Base-by-base conservation (phyloP, 2,329 filamentous ascomycete genomes). In the Mariannaea elegans region DNA sequence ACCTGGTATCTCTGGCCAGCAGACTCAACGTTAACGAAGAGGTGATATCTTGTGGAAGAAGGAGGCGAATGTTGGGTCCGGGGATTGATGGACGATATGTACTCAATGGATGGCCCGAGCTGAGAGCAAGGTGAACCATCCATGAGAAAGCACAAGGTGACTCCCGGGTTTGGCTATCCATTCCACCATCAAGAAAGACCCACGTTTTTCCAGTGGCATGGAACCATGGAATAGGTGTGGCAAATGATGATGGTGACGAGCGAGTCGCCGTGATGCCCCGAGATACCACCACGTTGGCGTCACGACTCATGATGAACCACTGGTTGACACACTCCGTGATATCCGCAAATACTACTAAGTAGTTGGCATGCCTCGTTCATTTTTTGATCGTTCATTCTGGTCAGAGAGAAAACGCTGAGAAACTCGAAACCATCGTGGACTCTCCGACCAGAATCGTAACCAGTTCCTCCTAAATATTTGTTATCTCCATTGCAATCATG, bases 401-500 rank as follows among this genome's bases (percentile, higher is more conserved):
- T 23, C 49, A 45, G 44, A 48, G 49, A 38, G 42, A 13, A 59
- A 29, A 27, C 49, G 21, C n/a, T 12, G 24, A 24, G 38, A 39
- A 46, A 34, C 54, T 59, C 44, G 32, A 34, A 19, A 51, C 48
- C 34, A 44, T 45, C 14, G 46, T 47, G 50, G 19, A 45, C 46
- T 51, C 53, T 48, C 29, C 34, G 29, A 38, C 29, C 49, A 10
- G 38, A 44, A 54, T 51, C 41, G 16, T 32, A 18, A 47, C 24
- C 16, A 21, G 44, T 38, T 48, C 29, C n/a, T 46, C 27, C 42
- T 14, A 24, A 59, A 59, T 46, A 34, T 18, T 32, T 36, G 19
- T 52, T 44, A 34, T 32, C 51, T 55, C 44, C 42, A 47, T 24
- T 59, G 23, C 5, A 42, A 78, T 67, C 44, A 86, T 85, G 79